Base-by-base conservation (phyloP, 306 rosid species). In the Senna tora region DNA sequence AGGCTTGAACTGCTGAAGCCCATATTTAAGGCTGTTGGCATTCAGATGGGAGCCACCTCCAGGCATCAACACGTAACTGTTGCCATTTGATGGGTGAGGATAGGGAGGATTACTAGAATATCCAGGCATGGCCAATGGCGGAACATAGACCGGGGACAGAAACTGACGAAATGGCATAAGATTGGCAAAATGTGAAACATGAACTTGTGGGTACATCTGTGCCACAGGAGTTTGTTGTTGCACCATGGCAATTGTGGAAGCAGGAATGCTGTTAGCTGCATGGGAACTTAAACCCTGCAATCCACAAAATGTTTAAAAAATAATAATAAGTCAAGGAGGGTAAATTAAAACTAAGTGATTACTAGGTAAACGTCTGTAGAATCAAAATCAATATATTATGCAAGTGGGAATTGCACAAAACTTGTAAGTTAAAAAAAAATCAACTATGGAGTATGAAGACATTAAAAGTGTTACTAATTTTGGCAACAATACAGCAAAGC, bases 181-280 rank as follows among this genome's bases (percentile, higher is more conserved):
- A 75, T 91, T 95, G 16, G 96, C 86, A 71, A 58, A 95, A 82
- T 91, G 99, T 9, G 96, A 82, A 76, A 94, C 87, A 50, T 94
- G 99, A 74, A 95, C 91, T 89, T 89, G 97, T 0, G 99, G 99
- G 81, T 95, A 95, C 96, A 95, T 88, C 84, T 91, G 99, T 6
- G 96, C 90, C 73, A 91, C 93, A 11, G 84, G 84, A 19, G 89
- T 88, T 62, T 86, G 96, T 66, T 91, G 98, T 67, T 95, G 99
- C 50, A 91, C 72, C 96, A 89, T 81, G 53, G 96, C 28, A 69
- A 88, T 77, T 59, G 99, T 80, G 21, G 97, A 91, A 22, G 92
- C 74, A 39, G 96, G 83, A 70, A 84, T 74, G 65, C 66, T 81
- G 69, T 87, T 88, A 34, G 86, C 65, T 45, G 67, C 80, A 78